Evolutionary conservation across 768 basidiomycete genomes (phyloP).

Genomic region (Hysterangium stoloniferum): DNA sequence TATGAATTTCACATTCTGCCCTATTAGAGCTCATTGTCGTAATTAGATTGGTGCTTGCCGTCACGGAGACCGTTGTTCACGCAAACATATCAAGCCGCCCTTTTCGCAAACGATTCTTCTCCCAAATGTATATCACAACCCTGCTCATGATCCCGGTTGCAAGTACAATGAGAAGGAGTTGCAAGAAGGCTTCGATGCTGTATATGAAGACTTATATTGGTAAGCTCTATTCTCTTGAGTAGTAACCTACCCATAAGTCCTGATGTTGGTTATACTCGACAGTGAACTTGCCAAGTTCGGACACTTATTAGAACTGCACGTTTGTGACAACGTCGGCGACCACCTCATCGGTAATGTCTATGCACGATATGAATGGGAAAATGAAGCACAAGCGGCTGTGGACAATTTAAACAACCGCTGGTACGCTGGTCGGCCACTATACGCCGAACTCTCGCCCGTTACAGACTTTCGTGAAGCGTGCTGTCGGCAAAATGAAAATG

Average conservation of each 20-base stretch:
- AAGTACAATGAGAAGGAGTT: slow-evolving; percentile 81
- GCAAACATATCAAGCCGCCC: slow-evolving; percentile 96
- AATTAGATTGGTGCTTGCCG: slow-evolving; percentile 92
- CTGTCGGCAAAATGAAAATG: slow-evolving; percentile 97
- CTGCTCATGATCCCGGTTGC: slow-evolving; percentile 86
- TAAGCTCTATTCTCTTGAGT: slow-evolving; percentile 14
- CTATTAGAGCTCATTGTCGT: slow-evolving; percentile 10
- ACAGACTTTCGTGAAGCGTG: slow-evolving; percentile 99
- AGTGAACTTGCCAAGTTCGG: slow-evolving; percentile 89
- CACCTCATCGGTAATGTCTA: slow-evolving; percentile 98
- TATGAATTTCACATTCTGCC: slow-evolving; percentile 35
- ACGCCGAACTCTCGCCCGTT: slow-evolving; percentile 96
- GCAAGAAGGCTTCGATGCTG: slow-evolving; percentile 87
- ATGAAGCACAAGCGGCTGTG: slow-evolving; percentile 89
- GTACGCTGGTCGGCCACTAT: slow-evolving; percentile 95
- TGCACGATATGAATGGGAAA: slow-evolving; percentile 97
- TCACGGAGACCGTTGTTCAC: slow-evolving; percentile 95
- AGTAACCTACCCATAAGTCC: slow-evolving; percentile 3
- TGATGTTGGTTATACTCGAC: slow-evolving; percentile 1
- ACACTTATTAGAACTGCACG: slow-evolving; percentile 91
- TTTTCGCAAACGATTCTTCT: slow-evolving; percentile 96
- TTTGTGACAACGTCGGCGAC: slow-evolving; percentile 99
- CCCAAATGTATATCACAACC: slow-evolving; percentile 98
- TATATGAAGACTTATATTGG: slow-evolving; percentile 94
- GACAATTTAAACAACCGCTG: slow-evolving; percentile 92